Percentiles rank a stretch among this genome's conserved stretches.
phyloP scores from a whole-genome alignment of 2,329 filamentous ascomycete species.

The Sporothrix mexicana region DNA sequence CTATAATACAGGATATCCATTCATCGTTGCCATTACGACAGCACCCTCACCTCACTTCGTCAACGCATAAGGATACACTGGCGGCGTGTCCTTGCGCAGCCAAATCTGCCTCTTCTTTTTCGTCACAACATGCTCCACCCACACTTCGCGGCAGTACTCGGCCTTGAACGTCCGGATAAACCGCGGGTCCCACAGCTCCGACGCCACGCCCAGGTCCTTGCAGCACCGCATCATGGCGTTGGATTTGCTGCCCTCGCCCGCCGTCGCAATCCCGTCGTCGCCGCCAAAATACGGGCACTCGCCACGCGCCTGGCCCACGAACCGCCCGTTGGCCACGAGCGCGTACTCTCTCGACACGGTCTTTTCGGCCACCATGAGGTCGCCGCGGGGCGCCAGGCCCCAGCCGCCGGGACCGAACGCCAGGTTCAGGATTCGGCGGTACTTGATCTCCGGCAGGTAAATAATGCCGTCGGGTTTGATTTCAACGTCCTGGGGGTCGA shows the following conservation, averaged over 20 bases:
- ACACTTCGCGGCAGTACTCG: conserved; percentile 75
- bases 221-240: conserved; percentile 98
- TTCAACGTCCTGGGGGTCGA: conserved; percentile 80
- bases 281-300: conserved; percentile 92
- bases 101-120: conserved; percentile 92
- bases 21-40: not conserved
- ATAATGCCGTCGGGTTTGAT: conserved; percentile 97
- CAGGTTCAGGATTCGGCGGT: conserved; percentile 84
- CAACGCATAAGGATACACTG: conserved; percentile 64
- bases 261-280: conserved; percentile 87
- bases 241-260: conserved; percentile 95
- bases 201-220: conserved; percentile 94
- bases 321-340: conserved; percentile 84
- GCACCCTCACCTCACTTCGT: not conserved
- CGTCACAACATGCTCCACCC: conserved; percentile 84
- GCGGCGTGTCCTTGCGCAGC: conserved; percentile 79
- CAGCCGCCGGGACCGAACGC: conserved; percentile 95
- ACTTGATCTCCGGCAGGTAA: conserved; percentile 98
- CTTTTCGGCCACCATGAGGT: conserved; percentile 82
- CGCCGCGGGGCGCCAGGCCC: conserved; percentile 87
- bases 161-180: conserved; percentile 86
- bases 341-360: conserved; percentile 90
- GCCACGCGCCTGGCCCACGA: conserved; percentile 89
- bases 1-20: conserved; percentile 17
- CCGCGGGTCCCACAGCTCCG: conserved; percentile 93